Base-by-base conservation (phyloP, 192 early-diverging fungal species). In the Obelidium mucronatum region DNA sequence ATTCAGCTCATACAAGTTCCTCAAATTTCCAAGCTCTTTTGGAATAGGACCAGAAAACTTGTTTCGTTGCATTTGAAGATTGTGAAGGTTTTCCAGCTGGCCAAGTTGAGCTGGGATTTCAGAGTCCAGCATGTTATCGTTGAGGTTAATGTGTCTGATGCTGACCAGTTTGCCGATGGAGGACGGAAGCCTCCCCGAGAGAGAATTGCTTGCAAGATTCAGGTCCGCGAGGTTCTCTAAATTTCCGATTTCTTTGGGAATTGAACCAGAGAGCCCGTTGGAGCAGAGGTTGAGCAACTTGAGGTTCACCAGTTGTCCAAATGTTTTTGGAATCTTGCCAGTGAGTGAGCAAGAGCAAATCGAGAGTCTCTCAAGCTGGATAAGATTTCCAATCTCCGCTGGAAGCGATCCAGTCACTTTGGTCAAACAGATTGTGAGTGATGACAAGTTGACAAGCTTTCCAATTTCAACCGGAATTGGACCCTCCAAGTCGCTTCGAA, bases 11-110 rank as follows among this genome's bases (percentile, higher is more conserved):
- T n/a, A n/a, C n/a, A n/a, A n/a, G n/a, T n/a, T n/a, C n/a, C n/a
- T n/a, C n/a, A n/a, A n/a, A n/a, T 60, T 60, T 60, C 15, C 58
- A 30, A 60, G 17, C 30, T 60, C 58, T n/a, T 60, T 6, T 28
- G 58, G 58, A 60, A 60, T 60, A 26, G 8, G 8, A 26, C 58
- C 58, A 26, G n/a, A 26, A 26, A 60, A 26, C 30, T 60, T 6
- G 30, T 60, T 60, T 17, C 58, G 11, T 8, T 30, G 17, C n/a
- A 60, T 11, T n/a, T 26, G 6, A 8, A 60, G 30, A 6, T 17
- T 8, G 6, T 11, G 17, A 13, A 60, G 28, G 58, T 60, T 60
- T 60, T 60, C 6, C 17, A 60, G 26, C 8, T 26, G 11, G 11
- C 58, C 58, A 6, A 60, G 11, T 11, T 8, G 8, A 8, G 58